These are phyloP conservation scores for Alloascoidea hylecoeti DNA, from an alignment of 805 yeast genomes.

Conservation along the genomic window DNA sequence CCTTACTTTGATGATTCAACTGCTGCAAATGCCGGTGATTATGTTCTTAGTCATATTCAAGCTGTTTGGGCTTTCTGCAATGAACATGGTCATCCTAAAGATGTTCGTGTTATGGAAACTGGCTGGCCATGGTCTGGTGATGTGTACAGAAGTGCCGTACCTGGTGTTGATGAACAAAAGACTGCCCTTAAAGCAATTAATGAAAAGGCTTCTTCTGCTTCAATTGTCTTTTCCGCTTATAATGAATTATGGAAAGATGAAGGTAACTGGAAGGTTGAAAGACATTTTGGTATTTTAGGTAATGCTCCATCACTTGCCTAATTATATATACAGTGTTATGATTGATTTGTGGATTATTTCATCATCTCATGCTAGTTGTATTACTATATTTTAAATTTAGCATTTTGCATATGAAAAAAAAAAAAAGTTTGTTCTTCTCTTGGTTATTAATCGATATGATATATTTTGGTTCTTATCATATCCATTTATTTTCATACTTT, in stretches of 20 bases:
- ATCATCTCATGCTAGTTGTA: too few species aligned
- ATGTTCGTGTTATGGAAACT: constrained; percentile 63
- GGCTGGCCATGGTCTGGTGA: constrained; percentile 77
- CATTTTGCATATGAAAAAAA: too few species aligned
- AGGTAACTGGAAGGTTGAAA: constrained; percentile 77
- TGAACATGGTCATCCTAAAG: constrained; percentile 4
- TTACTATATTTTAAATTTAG: too few species aligned
- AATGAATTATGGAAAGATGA: constrained; percentile 82
- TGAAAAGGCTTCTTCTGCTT: constrained; percentile 32
- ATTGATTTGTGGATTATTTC: too few species aligned
- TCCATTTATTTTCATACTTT: too few species aligned
- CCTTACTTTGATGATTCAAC: constrained; percentile 60
- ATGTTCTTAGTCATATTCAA: constrained; percentile 34
- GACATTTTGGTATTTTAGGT: constrained; percentile 53
- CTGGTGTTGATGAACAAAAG: constrained; percentile 54
- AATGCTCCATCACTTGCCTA: constrained; percentile 1
- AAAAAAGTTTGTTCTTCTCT: too few species aligned
- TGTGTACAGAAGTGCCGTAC: constrained; percentile 60
- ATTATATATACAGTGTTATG: too few species aligned
- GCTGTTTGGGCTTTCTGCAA: constrained; percentile 17
- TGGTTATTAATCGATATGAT: too few species aligned
- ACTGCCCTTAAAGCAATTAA: constrained; percentile 55
- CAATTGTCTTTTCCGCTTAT: constrained; percentile 63
- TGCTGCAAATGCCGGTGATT: constrained; percentile 61
- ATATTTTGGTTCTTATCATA: too few species aligned